Conservation (phyloP, 2,329 filamentous ascomycete genomes). For the Biscogniauxia marginata region DNA sequence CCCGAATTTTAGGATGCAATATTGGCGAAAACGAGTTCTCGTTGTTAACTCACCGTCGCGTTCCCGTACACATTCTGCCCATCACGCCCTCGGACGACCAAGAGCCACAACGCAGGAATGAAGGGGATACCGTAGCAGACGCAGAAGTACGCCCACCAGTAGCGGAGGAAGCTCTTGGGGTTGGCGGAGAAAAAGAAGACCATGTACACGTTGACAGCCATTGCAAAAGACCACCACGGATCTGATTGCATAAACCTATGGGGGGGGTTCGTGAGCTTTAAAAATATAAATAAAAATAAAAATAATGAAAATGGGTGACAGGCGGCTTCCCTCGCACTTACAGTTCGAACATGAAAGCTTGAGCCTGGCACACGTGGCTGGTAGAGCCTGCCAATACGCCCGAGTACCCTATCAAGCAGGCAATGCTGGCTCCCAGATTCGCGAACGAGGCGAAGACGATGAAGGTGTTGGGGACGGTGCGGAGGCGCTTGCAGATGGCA, state of each 20-base stretch:
- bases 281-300: not conserved
- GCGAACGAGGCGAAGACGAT: conserved; percentile 61
- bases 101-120: conserved; percentile 62
- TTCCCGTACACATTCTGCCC: conserved; percentile 51
- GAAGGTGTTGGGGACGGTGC: conserved; percentile 61
- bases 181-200: conserved; percentile 61
- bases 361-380: conserved; percentile 59
- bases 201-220: conserved; percentile 79
- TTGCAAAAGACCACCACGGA: conserved; percentile 75
- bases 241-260: conserved; percentile 74
- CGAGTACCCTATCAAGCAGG: conserved; percentile 68
- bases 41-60: conserved; percentile 56
- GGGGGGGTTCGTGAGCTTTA: conserved; percentile 11
- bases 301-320: not conserved
- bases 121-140: conserved; percentile 72
- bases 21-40: no score
- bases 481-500: conserved; percentile 47
- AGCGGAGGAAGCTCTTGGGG: conserved; percentile 67
- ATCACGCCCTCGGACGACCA: conserved; percentile 49
- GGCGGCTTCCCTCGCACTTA: no score
- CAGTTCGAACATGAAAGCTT: conserved; percentile 65
- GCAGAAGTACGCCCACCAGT: conserved; percentile 66
- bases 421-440: conserved; percentile 59
- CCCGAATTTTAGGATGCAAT: no score
- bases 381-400: conserved; percentile 55